Evolutionary conservation across 257 asterid genomes (phyloP).

Genomic region (Cruciata laevipes): DNA sequence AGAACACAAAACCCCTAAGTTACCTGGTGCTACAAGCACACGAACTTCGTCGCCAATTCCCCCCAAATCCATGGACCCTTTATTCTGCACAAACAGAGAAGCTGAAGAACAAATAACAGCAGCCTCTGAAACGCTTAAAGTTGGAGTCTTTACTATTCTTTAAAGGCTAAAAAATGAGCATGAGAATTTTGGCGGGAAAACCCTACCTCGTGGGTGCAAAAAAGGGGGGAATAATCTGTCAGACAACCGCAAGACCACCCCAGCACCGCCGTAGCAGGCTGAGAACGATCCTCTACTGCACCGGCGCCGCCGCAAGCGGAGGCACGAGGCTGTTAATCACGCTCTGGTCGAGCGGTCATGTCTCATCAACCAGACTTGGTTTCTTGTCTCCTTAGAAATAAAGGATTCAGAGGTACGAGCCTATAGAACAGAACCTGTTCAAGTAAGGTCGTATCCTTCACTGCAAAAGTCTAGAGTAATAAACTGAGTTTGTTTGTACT

Average conservation of each 20-base stretch:
- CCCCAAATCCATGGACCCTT: slow-evolving; percentile 64
- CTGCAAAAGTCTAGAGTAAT: not conserved
- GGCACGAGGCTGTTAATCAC: slow-evolving; percentile 2
- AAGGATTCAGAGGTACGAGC: slow-evolving; percentile 5
- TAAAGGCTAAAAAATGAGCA: not conserved
- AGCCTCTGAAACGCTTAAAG: not conserved
- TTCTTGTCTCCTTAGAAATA: not conserved
- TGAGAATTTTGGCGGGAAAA: slow-evolving; percentile 11
- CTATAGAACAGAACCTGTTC: not conserved
- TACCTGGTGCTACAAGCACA: slow-evolving; percentile 71
- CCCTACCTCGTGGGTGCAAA: not conserved
- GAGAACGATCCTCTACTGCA: not conserved
- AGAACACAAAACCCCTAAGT: not conserved
- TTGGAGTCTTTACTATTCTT: not conserved
- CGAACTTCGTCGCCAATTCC: slow-evolving; percentile 64
- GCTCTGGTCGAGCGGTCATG: not conserved
- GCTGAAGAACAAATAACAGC: not conserved
- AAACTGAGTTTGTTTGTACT: not conserved
- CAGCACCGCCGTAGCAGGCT: not conserved
- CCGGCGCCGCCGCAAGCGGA: not conserved
- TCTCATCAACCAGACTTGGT: not conserved
- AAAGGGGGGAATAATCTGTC: not conserved
- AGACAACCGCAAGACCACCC: slow-evolving; percentile 7
- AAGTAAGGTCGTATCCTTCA: not conserved
- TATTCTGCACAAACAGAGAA: slow-evolving; percentile 1